Evolutionary conservation across 176 grass and related monocot genomes (phyloP), one percentile per base, ranked within the genome.

Genomic region (Musa itinerans): DNA sequence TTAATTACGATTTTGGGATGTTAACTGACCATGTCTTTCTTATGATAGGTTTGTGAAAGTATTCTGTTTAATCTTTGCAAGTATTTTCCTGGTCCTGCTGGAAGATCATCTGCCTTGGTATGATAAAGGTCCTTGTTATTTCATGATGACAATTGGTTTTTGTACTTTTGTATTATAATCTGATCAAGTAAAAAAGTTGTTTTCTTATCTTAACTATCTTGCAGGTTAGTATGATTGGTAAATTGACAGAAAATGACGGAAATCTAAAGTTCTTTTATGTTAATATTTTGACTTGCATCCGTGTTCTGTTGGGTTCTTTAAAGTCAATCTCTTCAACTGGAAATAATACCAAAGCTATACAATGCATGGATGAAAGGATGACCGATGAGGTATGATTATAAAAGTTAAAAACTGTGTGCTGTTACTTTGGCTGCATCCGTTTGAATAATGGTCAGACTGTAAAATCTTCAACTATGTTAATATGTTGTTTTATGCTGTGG

Each of bases 51-150:
- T 78, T 57, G 68, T 69, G 81, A 88, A 75, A 78, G 53, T 68
- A 90, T 96, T 76, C 82, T 92, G 63, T 79, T 88, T 86, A 88
- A 66, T 61, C 93, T 96, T 83, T 96, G 93, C 83, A 87, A 76
- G 78, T 74, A 90, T 67, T 75, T 92, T 26, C 24, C 84, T 77
- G 79, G 80, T 58, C 78, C 87, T 75, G 76, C 85, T 49, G 63
- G 78, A 68, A 85, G 75, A 81, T 77, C 88, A 68, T 87, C 87
- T 79, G 80, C 85, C 52, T 64, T 90, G 93, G 93, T 96, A 92
- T 63, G 21, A 24, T 68, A 34, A 56, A 83, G 50, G 48, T 79
- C 52, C 48, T 69, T 80, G 34, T 65, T 65, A 43, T 78, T 77
- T 73, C 49, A 48, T 15, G 10, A 57, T 23, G 23, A 23, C 23